A percentile compares a stretch with the other conserved stretches of the same genome.
phyloP scores from a whole-genome alignment of 257 asterid genomes.

The Forsythia suspensa region DNA sequence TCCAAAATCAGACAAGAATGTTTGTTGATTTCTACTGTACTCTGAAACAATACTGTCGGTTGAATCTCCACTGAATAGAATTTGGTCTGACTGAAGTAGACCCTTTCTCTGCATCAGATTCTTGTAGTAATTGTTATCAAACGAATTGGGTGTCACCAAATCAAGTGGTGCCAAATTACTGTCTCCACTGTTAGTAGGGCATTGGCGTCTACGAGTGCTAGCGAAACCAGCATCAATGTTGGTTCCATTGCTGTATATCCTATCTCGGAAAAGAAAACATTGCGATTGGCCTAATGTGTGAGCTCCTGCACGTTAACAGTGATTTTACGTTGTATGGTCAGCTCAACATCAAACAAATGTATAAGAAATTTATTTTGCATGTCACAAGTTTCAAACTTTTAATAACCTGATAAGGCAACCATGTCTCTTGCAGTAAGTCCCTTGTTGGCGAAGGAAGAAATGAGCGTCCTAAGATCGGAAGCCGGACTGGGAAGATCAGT shows the following conservation, averaged over 20 bases:
- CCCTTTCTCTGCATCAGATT: constrained; percentile 37
- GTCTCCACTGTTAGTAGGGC: constrained; percentile 42
- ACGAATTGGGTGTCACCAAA: constrained; percentile 45
- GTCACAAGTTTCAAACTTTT: neutral
- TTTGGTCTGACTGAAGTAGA: constrained; percentile 46
- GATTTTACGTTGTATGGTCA: neutral
- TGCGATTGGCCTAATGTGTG: constrained; percentile 46
- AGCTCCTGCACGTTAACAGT: constrained; percentile 22
- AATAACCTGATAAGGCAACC: constrained; percentile 32
- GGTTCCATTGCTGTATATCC: constrained; percentile 45
- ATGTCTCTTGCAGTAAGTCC: constrained; percentile 24
- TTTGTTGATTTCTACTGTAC: constrained; percentile 17
- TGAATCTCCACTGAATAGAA: constrained; percentile 23
- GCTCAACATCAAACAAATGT: neutral
- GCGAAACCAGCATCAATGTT: constrained; percentile 44
- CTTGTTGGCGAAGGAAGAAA: constrained; percentile 6
- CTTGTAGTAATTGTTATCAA: constrained; percentile 43
- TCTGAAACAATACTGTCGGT: constrained; percentile 22
- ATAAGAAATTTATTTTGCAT: neutral
- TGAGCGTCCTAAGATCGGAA: neutral
- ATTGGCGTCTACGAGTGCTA: constrained; percentile 24
- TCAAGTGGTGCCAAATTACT: constrained; percentile 41
- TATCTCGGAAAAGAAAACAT: constrained; percentile 34
- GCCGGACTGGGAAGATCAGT: constrained; percentile 21
- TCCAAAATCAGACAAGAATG: constrained; percentile 34